Base-by-base conservation (phyloP, 306 rosid genomes). In the Castanospermum australe region DNA sequence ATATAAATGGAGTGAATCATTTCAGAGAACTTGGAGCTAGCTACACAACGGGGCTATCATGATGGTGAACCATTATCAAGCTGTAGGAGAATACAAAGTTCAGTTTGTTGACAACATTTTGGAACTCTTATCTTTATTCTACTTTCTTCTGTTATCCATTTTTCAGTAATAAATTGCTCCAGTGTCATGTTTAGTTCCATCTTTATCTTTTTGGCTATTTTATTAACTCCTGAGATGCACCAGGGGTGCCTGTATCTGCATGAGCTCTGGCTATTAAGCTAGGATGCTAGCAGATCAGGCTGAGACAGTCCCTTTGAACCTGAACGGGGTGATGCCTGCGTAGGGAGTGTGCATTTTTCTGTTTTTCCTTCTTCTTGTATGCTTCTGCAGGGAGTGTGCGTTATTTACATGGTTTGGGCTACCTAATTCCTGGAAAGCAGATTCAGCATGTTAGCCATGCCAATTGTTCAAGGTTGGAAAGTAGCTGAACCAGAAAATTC, bases 301-400 rank as follows among this genome's bases (percentile, higher is more conserved):
- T 93, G 98, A 96, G 99, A 96, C 11, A 91, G 98, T 89, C 98
- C 99, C 99, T 96, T 96, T 56, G 97, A 91, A 96, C 98, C 98
- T 96, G 98, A 96, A 85, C 98, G 93, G 99, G 97, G 87, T 95
- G 87, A 95, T 90, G 86, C 99, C 98, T 95, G 99, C 98, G 98
- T 88, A 95, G 98, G 99, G 98, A 95, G 99, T 62, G 99, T 93
- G 99, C 99, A 88, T 81, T 87, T 81, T 84, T 72, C 78, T 76
- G 83, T 82, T 52, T 15, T 60, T 71, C 38, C 45, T 20, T 75
- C 65, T 76, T 83, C 69, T 80, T 73, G 72, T 71, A 84, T 87
- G 87, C 83, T 83, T 91, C 77, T 83, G 89, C 98, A 93, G 97
- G 98, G 82, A 32, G 57, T 82, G 35, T 45, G 81, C 65, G 32